Evolutionary conservation across 768 basidiomycete species (phyloP).

Genomic region (Russula vinacea): DNA sequence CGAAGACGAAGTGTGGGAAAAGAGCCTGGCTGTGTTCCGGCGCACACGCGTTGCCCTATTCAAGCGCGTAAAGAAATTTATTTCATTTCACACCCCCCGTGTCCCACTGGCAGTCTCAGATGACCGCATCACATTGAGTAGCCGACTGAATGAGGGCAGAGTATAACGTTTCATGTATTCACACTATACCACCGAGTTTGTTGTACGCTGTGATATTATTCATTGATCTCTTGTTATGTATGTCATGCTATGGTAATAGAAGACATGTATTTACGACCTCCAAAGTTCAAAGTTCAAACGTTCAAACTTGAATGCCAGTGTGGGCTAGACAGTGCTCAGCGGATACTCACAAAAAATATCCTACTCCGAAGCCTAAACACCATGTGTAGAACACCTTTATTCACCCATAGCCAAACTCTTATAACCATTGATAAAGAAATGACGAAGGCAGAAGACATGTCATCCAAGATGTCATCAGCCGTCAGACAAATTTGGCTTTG

Average conservation of each 20-base stretch:
- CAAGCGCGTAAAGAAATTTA: background rate
- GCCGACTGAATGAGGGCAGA: background rate
- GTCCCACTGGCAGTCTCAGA: too few species aligned
- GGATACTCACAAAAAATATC: too few species aligned
- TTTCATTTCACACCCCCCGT: background rate
- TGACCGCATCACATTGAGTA: background rate
- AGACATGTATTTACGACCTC: background rate
- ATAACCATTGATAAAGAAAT: too few species aligned
- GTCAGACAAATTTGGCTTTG: too few species aligned
- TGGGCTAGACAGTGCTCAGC: background rate
- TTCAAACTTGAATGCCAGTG: too few species aligned
- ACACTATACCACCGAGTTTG: background rate
- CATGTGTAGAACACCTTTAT: too few species aligned
- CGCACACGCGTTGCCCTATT: background rate
- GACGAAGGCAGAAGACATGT: too few species aligned
- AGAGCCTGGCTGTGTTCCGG: background rate
- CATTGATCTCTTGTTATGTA: background rate
- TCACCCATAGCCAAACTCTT: too few species aligned
- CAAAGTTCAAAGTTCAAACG: too few species aligned
- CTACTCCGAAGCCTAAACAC: too few species aligned
- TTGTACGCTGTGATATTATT: conserved; percentile 2
- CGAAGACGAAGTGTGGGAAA: background rate
- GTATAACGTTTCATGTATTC: conserved; percentile 1
- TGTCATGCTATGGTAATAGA: background rate
- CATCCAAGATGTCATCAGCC: too few species aligned